Evolutionary conservation across 2,329 filamentous ascomycete genomes (phyloP), one percentile per base, ranked within the genome.

Genomic region (Knufia petricola): DNA sequence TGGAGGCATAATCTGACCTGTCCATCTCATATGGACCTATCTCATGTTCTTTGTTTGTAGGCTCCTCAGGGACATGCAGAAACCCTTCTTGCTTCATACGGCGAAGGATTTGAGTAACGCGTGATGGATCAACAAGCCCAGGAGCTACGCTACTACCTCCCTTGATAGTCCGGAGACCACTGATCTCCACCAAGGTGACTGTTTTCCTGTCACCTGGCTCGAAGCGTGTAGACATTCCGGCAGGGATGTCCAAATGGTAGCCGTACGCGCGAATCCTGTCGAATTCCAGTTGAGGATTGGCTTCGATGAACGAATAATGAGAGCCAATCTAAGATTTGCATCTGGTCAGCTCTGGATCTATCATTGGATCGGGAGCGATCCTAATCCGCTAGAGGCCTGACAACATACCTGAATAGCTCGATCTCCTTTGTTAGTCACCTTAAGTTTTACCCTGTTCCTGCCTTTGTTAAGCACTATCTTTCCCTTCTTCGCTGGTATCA

Each of bases 221-320:
- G 62, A 96, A 96, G 37, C 90, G 82, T 26, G 95, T 82, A 6
- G 87, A 94, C 1, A 89, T 95, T 30, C 90, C 90, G 0, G 90
- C 88, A 1, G 90, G 74, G 50, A 96, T 92, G 61, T 96, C 89
- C 12, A 96, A 75, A 9, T 88, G 78, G 67, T 79, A 94, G 4
- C 90, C 90, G 60, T 92, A 92, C 1, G 88, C 79, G 56, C 79
- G 79, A 42, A 79, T 70, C 21, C 90, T 85, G 67, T 96, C 90
- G 64, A 96, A 96, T 53, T 85, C 79, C 43, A 96, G 76, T 64
- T 86, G 79, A 0, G 88, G 86, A 66, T 96, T 96, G n/a, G 82
- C 84, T 70, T 96, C 90, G 61, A 94, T 80, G 64, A 96, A 94
- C 68, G 95, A 90, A 65, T 95, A 96, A 68, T 96, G 90, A 26